A percentile compares a stretch with the other conserved stretches of the same genome.
Conservation (phyloP, 2,329 filamentous ascomycete genomes). For the Diplodia seriata region DNA sequence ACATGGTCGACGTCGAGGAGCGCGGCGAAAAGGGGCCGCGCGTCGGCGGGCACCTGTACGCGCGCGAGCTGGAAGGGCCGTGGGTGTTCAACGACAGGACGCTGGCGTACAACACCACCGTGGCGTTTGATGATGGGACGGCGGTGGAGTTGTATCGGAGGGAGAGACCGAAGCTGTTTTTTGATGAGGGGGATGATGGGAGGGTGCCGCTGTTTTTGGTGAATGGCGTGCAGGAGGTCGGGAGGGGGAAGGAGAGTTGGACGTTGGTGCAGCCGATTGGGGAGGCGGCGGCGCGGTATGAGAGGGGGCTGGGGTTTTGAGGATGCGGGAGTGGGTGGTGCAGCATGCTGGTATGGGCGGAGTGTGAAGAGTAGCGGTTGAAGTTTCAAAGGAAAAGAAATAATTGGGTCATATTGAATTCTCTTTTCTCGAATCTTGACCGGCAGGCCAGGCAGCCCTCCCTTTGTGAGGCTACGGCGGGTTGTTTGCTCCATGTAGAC, state of each 20-base stretch:
- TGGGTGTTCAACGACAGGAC: slow-evolving; percentile 46
- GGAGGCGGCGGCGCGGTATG: slow-evolving; percentile 30
- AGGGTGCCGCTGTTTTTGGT: slow-evolving; percentile 57
- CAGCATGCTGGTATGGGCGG: too few relatives aligned
- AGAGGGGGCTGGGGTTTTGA: not conserved
- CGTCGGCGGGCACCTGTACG: slow-evolving; percentile 46
- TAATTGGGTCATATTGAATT: too few relatives aligned
- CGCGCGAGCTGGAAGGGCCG: slow-evolving; percentile 39
- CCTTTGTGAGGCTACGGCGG: too few relatives aligned
- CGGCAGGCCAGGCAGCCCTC: too few relatives aligned
- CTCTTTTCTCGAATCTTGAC: too few relatives aligned
- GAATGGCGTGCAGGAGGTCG: slow-evolving; percentile 56
- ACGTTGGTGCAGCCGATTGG: slow-evolving; percentile 54
- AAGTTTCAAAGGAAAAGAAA: too few relatives aligned
- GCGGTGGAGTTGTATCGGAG: slow-evolving; percentile 51
- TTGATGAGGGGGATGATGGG: slow-evolving; percentile 54
- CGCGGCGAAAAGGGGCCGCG: slow-evolving; percentile 42
- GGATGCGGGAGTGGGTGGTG: too few relatives aligned
- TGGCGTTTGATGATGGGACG: slow-evolving; percentile 51
- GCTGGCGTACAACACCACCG: slow-evolving; percentile 41
- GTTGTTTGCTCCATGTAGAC: too few relatives aligned
- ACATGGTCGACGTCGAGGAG: slow-evolving; percentile 43
- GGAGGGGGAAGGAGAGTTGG: slow-evolving; percentile 44
- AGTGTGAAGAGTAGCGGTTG: too few relatives aligned
- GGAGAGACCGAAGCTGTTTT: slow-evolving; percentile 59